Conservation (phyloP, 495 filamentous ascomycete species). For the Apiosordaria backusii region DNA sequence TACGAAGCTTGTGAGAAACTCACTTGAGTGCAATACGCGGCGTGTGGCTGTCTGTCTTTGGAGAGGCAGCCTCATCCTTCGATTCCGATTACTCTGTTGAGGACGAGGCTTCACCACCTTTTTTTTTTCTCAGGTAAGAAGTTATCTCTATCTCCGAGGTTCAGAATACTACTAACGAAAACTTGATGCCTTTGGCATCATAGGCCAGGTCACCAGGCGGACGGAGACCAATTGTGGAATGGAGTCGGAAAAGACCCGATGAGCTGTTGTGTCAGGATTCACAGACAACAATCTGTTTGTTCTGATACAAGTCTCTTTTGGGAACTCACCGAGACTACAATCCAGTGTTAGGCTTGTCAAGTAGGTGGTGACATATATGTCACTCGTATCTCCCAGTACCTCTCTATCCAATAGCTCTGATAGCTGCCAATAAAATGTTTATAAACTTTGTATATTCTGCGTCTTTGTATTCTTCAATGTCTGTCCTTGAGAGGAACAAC, state of each 20-base stretch:
- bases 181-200: background rate
- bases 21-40: conserved; percentile 99
- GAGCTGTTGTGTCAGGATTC: background rate
- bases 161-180: conserved; percentile 23
- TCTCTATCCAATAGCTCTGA: too few relatives aligned
- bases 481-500: background rate
- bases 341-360: too few relatives aligned
- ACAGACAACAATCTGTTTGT: too few relatives aligned
- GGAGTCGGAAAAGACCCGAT: background rate
- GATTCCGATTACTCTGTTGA: conserved; percentile 97
- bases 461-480: background rate
- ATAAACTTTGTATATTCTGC: too few relatives aligned
- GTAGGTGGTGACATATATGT: too few relatives aligned
- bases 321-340: too few relatives aligned
- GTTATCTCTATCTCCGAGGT: background rate
- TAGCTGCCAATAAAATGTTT: background rate
- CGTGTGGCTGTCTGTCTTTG: conserved; percentile 53
- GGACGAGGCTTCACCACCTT: conserved; percentile 67
- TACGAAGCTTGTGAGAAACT: conserved; percentile 82
- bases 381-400: too few relatives aligned
- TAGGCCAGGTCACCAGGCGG: too few relatives aligned
- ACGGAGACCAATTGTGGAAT: too few relatives aligned
- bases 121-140: conserved; percentile 23
- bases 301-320: too few relatives aligned
- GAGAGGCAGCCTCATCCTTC: conserved; percentile 71